Evolutionary conservation across 805 yeast species (phyloP), one percentile per base, ranked within the genome.

Genomic region (Wickerhamiella occidentalis): DNA sequence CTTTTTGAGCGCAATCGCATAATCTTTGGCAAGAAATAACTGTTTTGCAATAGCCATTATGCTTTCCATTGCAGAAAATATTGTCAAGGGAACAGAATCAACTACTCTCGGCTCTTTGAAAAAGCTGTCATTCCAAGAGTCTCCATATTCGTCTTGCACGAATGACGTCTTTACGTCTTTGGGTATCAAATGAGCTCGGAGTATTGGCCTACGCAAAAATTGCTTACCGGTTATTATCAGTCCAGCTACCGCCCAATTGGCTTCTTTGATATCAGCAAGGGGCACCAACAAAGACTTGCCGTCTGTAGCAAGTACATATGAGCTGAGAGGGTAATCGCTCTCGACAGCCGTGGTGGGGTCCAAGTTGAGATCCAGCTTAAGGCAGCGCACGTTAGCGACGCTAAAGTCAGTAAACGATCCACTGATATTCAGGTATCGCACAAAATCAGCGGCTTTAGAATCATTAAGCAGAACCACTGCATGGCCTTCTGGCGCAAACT

Each of bases 31-130:
- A 59, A 81, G 82, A 68, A 83, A 80, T 52, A 77, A 74, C 47
- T 68, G 71, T n/a, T 94, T 83, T 40, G 94, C 96, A 55, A 83
- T 74, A 7, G 73, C 79, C 63, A 57, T 22, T 3, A 58, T 43
- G 5, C 18, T 26, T 3, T 36, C 42, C 4, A 56, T 41, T 2
- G 53, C 56, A 0, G 6, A 22, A 17, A 56, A 52, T 12, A 54
- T 58, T 1, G 62, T 57, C 1, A 29, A 8, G 2, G 62, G 62
- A 1, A 29, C 37, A 1, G 40, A 15, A 12, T 57, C 58, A n/a
- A 56, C 43, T 15, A 55, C 43, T 3, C 62, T 53, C 3, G 62
- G 62, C 52, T 58, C 62, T 9, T 54, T 48, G 41, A 25, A 40
- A 47, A 47, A 58, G 11, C 50, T 48, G 40, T 52, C 57, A 41